Evolutionary conservation across 352 stramenopile genomes (phyloP).

Genomic region (Pythium biforme): DNA sequence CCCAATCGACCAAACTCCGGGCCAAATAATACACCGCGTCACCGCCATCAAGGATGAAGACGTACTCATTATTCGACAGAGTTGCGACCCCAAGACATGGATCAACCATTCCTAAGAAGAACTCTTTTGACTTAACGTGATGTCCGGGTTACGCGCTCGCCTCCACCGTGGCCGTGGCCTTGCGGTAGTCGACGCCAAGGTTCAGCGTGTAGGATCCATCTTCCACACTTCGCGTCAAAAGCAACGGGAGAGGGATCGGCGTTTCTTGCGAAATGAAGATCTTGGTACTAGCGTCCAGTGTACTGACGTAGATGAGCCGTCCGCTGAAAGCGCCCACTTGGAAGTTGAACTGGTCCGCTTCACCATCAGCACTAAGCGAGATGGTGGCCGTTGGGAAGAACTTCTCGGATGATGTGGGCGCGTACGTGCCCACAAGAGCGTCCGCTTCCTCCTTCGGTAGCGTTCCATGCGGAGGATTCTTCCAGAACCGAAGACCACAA

Average conservation of each 20-base stretch:
- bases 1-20: conserved; percentile 11
- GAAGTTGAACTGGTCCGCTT: not conserved
- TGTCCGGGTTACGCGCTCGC: not conserved
- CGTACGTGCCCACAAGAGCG: conserved; percentile 47
- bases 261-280: not conserved
- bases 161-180: not conserved
- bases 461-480: conserved; percentile 29
- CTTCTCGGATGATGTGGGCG: conserved; percentile 30
- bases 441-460: conserved; percentile 28
- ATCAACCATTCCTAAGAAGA: too few species aligned
- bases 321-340: not conserved
- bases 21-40: not conserved
- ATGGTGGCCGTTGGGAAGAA: conserved; percentile 44
- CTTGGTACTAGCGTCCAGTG: not conserved
- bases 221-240: not conserved
- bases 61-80: too few species aligned
- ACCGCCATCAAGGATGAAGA: not conserved
- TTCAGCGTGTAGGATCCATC: conserved; percentile 1
- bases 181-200: conserved; percentile 12
- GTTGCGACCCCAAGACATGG: too few species aligned
- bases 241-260: not conserved
- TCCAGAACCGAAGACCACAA: conserved; percentile 49
- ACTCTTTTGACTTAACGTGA: too few species aligned
- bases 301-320: conserved; percentile 1
- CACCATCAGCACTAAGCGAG: not conserved